These are phyloP conservation scores for Candida broadrunensis DNA, from an alignment of 805 yeast species.

Conservation along the genomic window DNA sequence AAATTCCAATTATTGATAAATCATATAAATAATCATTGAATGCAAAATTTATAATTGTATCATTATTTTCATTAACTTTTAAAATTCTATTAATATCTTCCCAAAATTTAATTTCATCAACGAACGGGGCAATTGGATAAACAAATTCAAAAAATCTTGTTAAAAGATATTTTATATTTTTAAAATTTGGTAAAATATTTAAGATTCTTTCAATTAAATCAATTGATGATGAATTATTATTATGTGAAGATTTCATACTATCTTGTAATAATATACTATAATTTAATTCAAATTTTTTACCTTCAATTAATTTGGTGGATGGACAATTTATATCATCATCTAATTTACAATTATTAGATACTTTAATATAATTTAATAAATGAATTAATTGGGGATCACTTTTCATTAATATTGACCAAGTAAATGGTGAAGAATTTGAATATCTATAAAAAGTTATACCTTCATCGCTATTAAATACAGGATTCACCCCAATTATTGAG, in stretches of 20 bases:
- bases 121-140: conserved; percentile 60
- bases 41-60: conserved; percentile 12
- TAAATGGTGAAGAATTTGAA: background rate
- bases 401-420: background rate
- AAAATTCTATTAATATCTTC: conserved; percentile 38
- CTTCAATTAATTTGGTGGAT: background rate
- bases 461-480: background rate
- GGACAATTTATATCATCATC: background rate
- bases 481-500: background rate
- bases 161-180: conserved; percentile 40
- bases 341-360: background rate
- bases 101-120: conserved; percentile 54
- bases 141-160: conserved; percentile 56
- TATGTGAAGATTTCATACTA: background rate
- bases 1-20: conserved; percentile 36
- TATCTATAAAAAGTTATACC: background rate
- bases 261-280: background rate
- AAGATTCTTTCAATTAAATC: conserved; percentile 28
- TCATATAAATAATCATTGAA: conserved; percentile 32
- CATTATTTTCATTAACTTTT: conserved; percentile 30
- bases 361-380: no score
- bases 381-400: background rate
- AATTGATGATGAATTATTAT: conserved; percentile 10
- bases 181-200: conserved; percentile 32
- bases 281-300: background rate